These are phyloP conservation scores for Arabidopsis hybrid DNA, from an alignment of 441 rosid species.

Conservation along the genomic window DNA sequence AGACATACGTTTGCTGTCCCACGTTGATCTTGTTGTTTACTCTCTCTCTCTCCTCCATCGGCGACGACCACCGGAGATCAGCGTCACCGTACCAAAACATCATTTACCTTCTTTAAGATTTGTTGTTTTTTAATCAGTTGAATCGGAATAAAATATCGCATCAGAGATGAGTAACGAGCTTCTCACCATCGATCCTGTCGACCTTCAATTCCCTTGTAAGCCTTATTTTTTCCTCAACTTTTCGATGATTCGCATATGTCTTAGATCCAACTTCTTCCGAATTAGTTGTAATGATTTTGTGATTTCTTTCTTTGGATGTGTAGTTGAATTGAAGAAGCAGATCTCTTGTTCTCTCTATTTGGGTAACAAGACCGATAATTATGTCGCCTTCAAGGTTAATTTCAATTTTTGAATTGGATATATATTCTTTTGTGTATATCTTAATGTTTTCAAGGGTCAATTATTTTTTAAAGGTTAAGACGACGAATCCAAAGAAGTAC, in stretches of 20 bases:
- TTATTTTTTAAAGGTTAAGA: conserved; percentile 64
- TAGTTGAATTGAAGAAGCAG: conserved; percentile 92
- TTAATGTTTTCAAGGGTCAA: conserved; percentile 11
- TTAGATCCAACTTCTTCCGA: conserved; percentile 20
- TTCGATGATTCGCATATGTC: neutral
- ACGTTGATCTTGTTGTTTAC: conserved; percentile 9
- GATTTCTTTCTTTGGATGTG: neutral
- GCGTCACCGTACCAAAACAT: neutral
- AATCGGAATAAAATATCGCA: conserved; percentile 2
- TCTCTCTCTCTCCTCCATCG: neutral
- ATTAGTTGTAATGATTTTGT: conserved; percentile 10
- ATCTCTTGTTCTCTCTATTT: conserved; percentile 73
- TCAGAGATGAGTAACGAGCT: conserved; percentile 69
- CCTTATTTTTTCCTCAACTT: neutral
- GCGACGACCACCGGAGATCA: conserved; percentile 25
- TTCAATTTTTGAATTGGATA: neutral
- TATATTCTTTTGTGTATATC: conserved; percentile 1
- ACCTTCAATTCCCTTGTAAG: conserved; percentile 85
- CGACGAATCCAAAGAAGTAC: conserved; percentile 87
- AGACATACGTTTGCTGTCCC: conserved; percentile 18
- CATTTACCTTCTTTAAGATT: neutral
- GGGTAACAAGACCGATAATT: conserved; percentile 73
- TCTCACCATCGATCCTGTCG: conserved; percentile 67
- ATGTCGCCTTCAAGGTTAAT: conserved; percentile 82
- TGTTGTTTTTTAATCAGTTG: neutral